These are phyloP conservation scores for Leishmania arabica DNA, from an alignment of 208 protist genomes.

Conservation along the genomic window DNA sequence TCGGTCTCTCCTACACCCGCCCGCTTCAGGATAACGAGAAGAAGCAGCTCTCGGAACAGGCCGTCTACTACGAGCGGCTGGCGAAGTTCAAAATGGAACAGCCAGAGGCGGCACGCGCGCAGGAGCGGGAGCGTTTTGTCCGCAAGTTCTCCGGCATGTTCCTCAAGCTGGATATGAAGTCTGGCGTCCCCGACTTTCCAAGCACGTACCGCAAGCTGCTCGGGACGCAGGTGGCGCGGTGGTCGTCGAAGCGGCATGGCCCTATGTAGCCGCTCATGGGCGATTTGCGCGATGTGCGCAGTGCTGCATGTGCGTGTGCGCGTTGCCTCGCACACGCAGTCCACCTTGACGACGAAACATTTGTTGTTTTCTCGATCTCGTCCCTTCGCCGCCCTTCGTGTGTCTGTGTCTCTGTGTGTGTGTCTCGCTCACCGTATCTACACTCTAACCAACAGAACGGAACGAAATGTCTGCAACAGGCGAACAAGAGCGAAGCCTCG, in stretches of 20 bases:
- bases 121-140: constrained; percentile 87
- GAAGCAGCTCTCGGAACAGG: constrained; percentile 89
- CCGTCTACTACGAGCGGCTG: constrained; percentile 89
- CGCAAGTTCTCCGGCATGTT: constrained; percentile 93
- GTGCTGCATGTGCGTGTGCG: neutral
- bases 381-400: neutral
- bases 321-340: neutral
- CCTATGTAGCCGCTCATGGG: constrained; percentile 53
- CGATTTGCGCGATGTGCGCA: neutral
- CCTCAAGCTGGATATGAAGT: constrained; percentile 86
- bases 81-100: constrained; percentile 93
- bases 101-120: constrained; percentile 80
- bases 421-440: neutral
- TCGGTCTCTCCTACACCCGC: constrained; percentile 88
- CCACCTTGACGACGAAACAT: neutral
- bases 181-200: constrained; percentile 83
- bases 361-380: neutral
- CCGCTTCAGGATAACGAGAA: constrained; percentile 90
- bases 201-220: constrained; percentile 87
- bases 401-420: neutral
- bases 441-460: neutral
- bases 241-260: constrained; percentile 89
- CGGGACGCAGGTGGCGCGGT: constrained; percentile 86
- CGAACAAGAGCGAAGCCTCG: neutral
- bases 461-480: neutral